Percentiles rank a stretch among this genome's conserved stretches.
phyloP scores from a whole-genome alignment of 345 rosid genomes.

The Conringia planisiliqua region DNA sequence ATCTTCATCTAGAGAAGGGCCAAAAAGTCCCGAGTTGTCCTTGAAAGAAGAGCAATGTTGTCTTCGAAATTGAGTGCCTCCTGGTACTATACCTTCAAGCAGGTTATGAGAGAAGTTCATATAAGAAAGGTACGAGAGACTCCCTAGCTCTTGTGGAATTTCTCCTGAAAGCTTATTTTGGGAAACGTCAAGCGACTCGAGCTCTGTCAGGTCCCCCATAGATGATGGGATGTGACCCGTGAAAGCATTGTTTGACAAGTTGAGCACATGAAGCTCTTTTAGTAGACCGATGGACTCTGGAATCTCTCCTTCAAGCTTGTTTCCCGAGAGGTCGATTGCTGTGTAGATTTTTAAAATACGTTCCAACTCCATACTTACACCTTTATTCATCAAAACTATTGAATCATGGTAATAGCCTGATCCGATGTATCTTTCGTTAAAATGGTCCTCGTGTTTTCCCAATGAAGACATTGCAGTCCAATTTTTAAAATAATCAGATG shows the following conservation, averaged over 20 bases:
- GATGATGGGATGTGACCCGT: neutral
- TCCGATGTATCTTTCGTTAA: neutral
- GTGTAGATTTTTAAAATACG: neutral
- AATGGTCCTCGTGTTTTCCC: neutral
- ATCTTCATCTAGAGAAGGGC: neutral
- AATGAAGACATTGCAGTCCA: neutral
- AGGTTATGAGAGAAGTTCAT: neutral
- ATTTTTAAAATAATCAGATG: neutral
- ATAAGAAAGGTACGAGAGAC: neutral
- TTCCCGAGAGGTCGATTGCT: neutral
- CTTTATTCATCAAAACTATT: neutral
- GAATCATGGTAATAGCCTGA: neutral
- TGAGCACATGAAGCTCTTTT: neutral
- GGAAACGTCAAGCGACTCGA: neutral
- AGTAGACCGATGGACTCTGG: neutral
- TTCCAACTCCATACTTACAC: neutral
- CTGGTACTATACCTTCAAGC: neutral
- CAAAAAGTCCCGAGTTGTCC: neutral
- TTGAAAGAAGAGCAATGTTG: neutral
- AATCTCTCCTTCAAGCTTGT: neutral
- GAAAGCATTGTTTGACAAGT: neutral
- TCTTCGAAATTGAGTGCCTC: neutral
- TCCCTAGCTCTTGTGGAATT: neutral
- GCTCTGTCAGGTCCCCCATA: neutral
- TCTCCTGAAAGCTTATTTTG: neutral